A percentile compares a stretch with the other conserved stretches of the same genome.
phyloP scores from a whole-genome alignment of 257 asterid genomes.

The Prunella vulgaris region DNA sequence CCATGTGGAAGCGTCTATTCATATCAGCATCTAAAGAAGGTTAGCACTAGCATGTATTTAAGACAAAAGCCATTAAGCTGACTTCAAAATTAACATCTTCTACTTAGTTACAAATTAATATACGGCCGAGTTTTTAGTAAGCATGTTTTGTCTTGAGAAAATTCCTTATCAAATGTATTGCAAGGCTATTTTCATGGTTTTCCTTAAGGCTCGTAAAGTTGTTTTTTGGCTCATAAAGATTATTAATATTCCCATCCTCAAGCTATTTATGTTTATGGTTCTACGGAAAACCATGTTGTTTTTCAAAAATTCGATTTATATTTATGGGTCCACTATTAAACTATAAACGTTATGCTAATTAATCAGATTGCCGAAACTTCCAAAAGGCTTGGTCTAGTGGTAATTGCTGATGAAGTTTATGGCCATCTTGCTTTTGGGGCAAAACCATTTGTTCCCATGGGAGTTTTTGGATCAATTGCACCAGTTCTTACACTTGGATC shows the following conservation, averaged over 20 bases:
- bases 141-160: not conserved
- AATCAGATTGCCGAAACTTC: slow-evolving; percentile 73
- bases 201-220: not conserved
- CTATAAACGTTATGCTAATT: not conserved
- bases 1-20: slow-evolving; percentile 88
- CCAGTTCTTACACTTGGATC: slow-evolving; percentile 87
- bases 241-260: not conserved
- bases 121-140: not conserved
- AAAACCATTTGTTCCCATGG: slow-evolving; percentile 83
- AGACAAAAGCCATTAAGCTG: not conserved
- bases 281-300: not conserved
- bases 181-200: not conserved
- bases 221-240: not conserved
- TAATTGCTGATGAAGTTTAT: slow-evolving; percentile 82
- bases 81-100: not conserved
- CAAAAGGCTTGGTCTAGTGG: slow-evolving; percentile 49
- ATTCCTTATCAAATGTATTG: not conserved
- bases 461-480: slow-evolving; percentile 62
- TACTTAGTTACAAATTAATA: not conserved
- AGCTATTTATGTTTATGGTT: not conserved
- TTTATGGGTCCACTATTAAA: not conserved
- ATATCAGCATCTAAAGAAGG: slow-evolving; percentile 64
- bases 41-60: slow-evolving; percentile 31
- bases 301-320: not conserved
- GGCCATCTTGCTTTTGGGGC: slow-evolving; percentile 76